phyloP scores from a whole-genome alignment of 495 filamentous ascomycete species.

The Apodospora peruviana region DNA sequence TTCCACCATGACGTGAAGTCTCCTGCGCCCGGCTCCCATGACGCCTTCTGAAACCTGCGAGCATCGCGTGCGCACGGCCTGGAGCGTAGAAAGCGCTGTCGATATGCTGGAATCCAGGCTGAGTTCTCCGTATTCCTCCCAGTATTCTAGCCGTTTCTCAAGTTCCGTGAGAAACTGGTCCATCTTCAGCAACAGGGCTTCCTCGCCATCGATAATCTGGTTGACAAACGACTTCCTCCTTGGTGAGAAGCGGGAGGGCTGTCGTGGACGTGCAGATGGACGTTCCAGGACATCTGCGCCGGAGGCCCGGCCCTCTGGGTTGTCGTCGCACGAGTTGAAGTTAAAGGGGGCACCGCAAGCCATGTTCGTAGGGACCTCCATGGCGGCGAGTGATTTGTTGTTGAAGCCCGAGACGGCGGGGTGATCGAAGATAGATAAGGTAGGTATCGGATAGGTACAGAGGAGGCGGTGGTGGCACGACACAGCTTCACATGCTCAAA shows the following conservation, averaged over 20 bases:
- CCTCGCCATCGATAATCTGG: conserved; percentile 56
- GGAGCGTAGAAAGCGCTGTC: conserved; percentile 75
- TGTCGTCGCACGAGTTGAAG: conserved; percentile 31
- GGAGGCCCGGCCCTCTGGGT: conserved; percentile 22
- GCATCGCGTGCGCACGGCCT: conserved; percentile 82
- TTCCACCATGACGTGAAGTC: conserved; percentile 85
- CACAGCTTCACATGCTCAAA: no score
- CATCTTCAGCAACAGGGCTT: conserved; percentile 58
- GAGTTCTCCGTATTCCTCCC: conserved; percentile 81
- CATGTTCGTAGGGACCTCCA: conserved; percentile 27
- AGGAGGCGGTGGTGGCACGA: no score
- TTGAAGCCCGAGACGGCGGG: no score
- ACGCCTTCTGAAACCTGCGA: conserved; percentile 86
- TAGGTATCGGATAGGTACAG: no score
- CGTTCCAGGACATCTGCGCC: conserved; percentile 26
- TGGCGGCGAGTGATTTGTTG: conserved; percentile 5
- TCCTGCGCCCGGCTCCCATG: conserved; percentile 77
- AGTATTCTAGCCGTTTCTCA: conserved; percentile 76
- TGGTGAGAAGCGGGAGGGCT: conserved; percentile 62
- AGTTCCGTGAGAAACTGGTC: conserved; percentile 88
- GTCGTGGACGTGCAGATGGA: conserved; percentile 35
- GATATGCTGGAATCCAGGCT: conserved; percentile 77
- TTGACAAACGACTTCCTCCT: conserved; percentile 57
- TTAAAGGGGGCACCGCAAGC: conserved; percentile 27
- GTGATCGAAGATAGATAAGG: no score